Evolutionary conservation across 2,329 filamentous ascomycete genomes (phyloP), one percentile per base, ranked within the genome.

Genomic region (Alternaria sp.): DNA sequence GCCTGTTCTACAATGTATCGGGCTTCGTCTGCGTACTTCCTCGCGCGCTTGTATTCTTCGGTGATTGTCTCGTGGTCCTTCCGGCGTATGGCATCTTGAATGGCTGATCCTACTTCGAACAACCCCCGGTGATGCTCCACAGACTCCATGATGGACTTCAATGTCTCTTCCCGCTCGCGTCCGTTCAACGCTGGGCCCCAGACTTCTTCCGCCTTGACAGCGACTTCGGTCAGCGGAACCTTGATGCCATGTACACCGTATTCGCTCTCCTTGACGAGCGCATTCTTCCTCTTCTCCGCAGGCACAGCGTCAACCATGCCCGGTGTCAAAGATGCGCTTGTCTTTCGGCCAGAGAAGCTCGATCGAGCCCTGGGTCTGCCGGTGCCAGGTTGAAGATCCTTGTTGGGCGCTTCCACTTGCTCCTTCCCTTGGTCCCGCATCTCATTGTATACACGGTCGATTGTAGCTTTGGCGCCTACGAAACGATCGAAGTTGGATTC

Each of bases 401-500:
- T 41, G 8, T 41, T 55, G 30, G 69, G 71, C 6, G 71, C 59
- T 20, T 76, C 74, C 1, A 68, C 18, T 0, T 51, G 58, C 60
- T 86, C 81, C 45, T 82, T 80, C 84, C 94, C 85, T 88, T 97
- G 87, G 33, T 87, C 86, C 26, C 87, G 84, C 96, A 99, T 99
- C 80, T 99, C 96, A 66, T 90, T 96, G 82, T 99, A 99, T 56
- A 99, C 96, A 81, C 97, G 97, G 82, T 99, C 96, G 74, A 99
- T 98, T 8, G 95, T 98, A 18, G 95, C 93, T 80, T 99, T 99
- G 46, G 96, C 96, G 67, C 93, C 91, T 60, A 99, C 96, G 83
- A 99, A 99, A 69, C 95, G 91, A 81, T 99, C 96, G 77, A 99
- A 99, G 79, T 99, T 99, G 68, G 93, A 95, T 80, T 99, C 96